Base-by-base conservation (phyloP, 2,329 filamentous ascomycete genomes). In the Diaporthe eres region DNA sequence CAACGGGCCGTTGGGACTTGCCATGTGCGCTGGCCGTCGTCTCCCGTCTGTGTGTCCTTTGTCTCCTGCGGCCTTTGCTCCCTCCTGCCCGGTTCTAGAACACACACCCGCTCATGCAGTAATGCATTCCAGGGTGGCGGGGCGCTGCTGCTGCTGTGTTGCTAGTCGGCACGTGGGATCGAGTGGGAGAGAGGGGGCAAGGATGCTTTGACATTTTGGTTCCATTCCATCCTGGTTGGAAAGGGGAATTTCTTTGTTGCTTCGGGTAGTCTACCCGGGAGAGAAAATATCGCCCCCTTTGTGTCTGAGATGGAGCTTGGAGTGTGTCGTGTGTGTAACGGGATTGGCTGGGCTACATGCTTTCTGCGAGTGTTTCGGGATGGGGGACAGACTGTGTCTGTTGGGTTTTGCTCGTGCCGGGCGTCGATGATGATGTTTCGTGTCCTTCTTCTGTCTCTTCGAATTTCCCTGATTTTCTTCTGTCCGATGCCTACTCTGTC, bases 301-400 rank as follows among this genome's bases (percentile, higher is more conserved):
- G 22, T 68, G 65, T 68, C 65, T 68, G 65, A 68, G 65, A 25
- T 68, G 47, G 63, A 4, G 44, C 31, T 51, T 68, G 28, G 44
- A 13, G 28, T 5, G 63, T 68, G 25, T n/a, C 9, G 34, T 10
- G 34, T 17, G 25, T 49, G 47, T 34, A 22, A 42, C 1, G 12
- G 28, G 65, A 42, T 53, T 68, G 65, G 65, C n/a, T 28, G 47
- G 13, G 22, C 1, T 1, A 53, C 13, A 68, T 68, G 47, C 65
- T 68, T 68, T 68, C 31, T 53, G 65, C 7, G 15, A 25, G 65
- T 68, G 65, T 68, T 68, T 68, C 65, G 63, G 39, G 47, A 53
- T 39, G 44, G 44, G 44, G 31, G 22, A 37, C 17, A 51, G 63
- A 51, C 28, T 37, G 28, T 68, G 63, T 68, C 31, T 53, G 9